phyloP scores from a whole-genome alignment of 495 filamentous ascomycete species.

The Gamarada debralockiae region DNA sequence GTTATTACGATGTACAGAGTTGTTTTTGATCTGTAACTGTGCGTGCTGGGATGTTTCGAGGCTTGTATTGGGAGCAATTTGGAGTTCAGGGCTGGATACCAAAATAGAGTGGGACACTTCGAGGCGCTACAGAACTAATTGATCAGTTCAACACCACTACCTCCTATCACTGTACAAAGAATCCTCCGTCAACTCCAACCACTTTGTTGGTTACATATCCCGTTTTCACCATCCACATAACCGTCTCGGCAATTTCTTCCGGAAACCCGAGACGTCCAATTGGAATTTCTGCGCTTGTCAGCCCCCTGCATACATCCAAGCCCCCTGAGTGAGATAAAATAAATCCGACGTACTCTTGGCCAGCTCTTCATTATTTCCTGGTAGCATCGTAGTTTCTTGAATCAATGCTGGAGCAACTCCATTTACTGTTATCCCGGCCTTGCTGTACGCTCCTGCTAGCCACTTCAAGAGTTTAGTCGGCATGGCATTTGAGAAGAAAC shows the following conservation, averaged over 20 bases:
- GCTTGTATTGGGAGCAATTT: too few relatives aligned
- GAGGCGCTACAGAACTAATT: too few relatives aligned
- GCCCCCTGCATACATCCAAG: too few relatives aligned
- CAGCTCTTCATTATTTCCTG: slow-evolving; percentile 39
- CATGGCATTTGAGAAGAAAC: too few relatives aligned
- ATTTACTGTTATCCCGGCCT: slow-evolving; percentile 64
- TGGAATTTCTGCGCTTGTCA: slow-evolving; percentile 44
- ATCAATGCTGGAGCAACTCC: slow-evolving; percentile 76
- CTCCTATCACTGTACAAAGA: slow-evolving; percentile 26
- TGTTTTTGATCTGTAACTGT: too few relatives aligned
- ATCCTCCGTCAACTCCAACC: slow-evolving; percentile 52
- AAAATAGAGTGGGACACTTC: too few relatives aligned
- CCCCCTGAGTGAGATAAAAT: not conserved
- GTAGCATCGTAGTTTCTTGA: slow-evolving; percentile 63
- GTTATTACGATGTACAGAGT: too few relatives aligned
- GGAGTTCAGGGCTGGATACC: too few relatives aligned
- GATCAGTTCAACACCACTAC: too few relatives aligned
- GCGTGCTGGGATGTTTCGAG: too few relatives aligned
- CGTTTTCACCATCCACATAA: slow-evolving; percentile 62
- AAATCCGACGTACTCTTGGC: slow-evolving; percentile 9
- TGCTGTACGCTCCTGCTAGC: slow-evolving; percentile 15
- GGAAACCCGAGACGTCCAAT: slow-evolving; percentile 60
- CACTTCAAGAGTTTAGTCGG: too few relatives aligned
- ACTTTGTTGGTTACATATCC: slow-evolving; percentile 68
- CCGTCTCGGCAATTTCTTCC: slow-evolving; percentile 63